phyloP scores from a whole-genome alignment of 257 asterid species.

The Salvia rosmarinus region DNA sequence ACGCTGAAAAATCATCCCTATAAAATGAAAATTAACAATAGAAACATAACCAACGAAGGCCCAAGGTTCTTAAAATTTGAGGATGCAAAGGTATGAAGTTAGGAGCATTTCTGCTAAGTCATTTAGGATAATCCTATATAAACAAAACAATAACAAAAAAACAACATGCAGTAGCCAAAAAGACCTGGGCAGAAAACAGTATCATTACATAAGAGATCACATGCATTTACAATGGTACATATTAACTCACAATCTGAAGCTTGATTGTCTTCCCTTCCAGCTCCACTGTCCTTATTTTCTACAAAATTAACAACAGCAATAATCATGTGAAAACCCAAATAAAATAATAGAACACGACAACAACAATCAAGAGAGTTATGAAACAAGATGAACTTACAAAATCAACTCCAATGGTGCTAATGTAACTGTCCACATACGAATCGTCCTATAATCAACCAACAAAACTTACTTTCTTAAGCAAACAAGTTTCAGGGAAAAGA shows the following conservation, averaged over 20 bases:
- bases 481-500: background rate
- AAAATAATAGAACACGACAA: conserved; percentile 1
- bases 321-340: conserved; percentile 14
- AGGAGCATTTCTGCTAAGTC: background rate
- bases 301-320: conserved; percentile 31
- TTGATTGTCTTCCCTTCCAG: conserved; percentile 92
- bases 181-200: background rate
- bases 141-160: background rate
- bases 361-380: background rate
- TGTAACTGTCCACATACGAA: conserved; percentile 97
- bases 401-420: conserved; percentile 99
- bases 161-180: conserved; percentile 9
- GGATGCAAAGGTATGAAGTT: background rate
- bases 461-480: background rate
- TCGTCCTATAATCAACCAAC: conserved; percentile 73
- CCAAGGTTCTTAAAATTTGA: background rate
- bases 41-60: background rate
- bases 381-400: conserved; percentile 57
- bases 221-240: background rate
- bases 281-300: conserved; percentile 98
- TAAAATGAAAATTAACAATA: background rate
- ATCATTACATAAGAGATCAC: conserved; percentile 2
- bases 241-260: conserved; percentile 90
- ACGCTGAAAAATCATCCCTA: background rate
- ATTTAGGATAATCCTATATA: background rate